A percentile compares a stretch with the other conserved stretches of the same genome.
phyloP scores from a whole-genome alignment of 169 alveolate species.

The Perkinsus marinus region DNA sequence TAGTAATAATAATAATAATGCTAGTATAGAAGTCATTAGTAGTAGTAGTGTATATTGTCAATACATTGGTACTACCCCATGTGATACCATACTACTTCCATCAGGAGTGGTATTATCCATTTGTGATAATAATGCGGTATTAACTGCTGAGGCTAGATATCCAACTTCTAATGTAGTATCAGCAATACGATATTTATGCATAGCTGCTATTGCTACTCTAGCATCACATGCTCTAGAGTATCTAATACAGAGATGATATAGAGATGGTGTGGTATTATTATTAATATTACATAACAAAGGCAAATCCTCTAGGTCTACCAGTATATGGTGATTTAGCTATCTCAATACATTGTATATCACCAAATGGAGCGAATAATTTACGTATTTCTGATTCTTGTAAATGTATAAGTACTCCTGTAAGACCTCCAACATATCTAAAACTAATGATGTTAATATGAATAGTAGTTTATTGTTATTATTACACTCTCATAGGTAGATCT shows the following conservation, averaged over 20 bases:
- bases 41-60: too few relatives aligned
- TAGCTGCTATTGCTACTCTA: neutral
- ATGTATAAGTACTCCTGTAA: constrained; percentile 60
- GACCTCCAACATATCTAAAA: constrained; percentile 59
- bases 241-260: neutral
- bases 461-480: neutral
- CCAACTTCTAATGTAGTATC: neutral
- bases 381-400: constrained; percentile 69
- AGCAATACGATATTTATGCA: neutral
- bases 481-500: constrained; percentile 64
- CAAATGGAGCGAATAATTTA: constrained; percentile 77
- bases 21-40: too few relatives aligned
- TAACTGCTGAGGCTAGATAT: neutral
- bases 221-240: neutral
- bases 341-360: constrained; percentile 75
- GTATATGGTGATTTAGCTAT: constrained; percentile 64
- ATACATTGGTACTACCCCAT: too few relatives aligned
- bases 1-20: too few relatives aligned
- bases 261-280: neutral
- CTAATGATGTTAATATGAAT: neutral
- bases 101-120: neutral
- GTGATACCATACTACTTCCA: too few relatives aligned
- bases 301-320: constrained; percentile 71
- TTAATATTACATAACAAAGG: constrained; percentile 36
- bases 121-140: neutral